These are phyloP conservation scores for Fusarium sarcochroum DNA, from an alignment of 2,329 filamentous ascomycete species.

Conservation along the genomic window DNA sequence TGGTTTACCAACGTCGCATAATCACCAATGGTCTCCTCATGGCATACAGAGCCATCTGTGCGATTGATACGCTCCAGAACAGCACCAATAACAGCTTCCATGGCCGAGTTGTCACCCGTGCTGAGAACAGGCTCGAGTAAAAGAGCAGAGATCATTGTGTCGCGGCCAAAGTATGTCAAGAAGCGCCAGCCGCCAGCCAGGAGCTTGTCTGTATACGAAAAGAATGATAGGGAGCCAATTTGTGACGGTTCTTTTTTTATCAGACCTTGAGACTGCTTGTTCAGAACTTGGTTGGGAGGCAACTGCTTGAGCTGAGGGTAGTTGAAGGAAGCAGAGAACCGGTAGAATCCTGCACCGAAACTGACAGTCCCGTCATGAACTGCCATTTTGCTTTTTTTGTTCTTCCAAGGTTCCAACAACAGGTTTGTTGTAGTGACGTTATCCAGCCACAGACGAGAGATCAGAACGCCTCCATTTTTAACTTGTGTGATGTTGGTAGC, in stretches of 20 bases:
- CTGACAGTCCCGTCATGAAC: constrained; percentile 59
- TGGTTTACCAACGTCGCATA: constrained; percentile 73
- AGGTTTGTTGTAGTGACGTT: constrained; percentile 70
- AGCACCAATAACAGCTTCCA: constrained; percentile 73
- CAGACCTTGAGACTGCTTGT: constrained; percentile 60
- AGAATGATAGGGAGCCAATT: constrained; percentile 63
- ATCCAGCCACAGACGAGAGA: constrained; percentile 73
- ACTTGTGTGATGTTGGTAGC: constrained; percentile 60
- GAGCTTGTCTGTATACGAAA: constrained; percentile 74
- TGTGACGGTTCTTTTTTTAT: constrained; percentile 52
- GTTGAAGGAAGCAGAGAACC: constrained; percentile 71
- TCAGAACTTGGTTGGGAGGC: constrained; percentile 64
- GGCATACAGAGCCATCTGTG: constrained; percentile 72
- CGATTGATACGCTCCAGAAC: constrained; percentile 73
- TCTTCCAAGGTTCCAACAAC: constrained; percentile 58
- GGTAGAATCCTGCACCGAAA: constrained; percentile 68
- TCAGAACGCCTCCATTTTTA: constrained; percentile 59
- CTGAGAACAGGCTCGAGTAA: constrained; percentile 71
- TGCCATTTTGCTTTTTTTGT: constrained; percentile 29
- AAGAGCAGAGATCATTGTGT: constrained; percentile 73
- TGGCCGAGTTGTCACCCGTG: constrained; percentile 65
- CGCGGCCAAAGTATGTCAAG: constrained; percentile 76
- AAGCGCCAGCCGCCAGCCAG: constrained; percentile 76
- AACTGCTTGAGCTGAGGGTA: constrained; percentile 73
- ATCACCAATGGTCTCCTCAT: constrained; percentile 76